Evolutionary conservation across 2,329 filamentous ascomycete genomes (phyloP).

Genomic region (Geosmithia morbida): DNA sequence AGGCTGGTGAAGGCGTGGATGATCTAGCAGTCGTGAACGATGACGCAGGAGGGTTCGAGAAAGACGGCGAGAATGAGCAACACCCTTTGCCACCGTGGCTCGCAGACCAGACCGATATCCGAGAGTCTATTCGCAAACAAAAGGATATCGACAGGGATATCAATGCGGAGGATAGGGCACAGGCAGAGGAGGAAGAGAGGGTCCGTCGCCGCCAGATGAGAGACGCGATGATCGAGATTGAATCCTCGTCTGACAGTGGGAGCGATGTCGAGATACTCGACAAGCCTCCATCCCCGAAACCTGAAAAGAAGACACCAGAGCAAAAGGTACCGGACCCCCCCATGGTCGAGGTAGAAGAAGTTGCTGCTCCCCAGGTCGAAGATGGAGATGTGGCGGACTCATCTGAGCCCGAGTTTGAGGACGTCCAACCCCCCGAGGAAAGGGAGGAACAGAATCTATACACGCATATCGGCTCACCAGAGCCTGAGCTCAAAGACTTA

Average conservation of each 20-base stretch:
- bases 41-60: slow-evolving; percentile 16
- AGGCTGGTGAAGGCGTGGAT: slow-evolving; percentile 15
- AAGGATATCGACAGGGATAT: slow-evolving; percentile 41
- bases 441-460: background rate
- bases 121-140: slow-evolving; percentile 45
- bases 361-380: background rate
- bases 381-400: background rate
- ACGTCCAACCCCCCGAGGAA: background rate
- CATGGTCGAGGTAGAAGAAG: background rate
- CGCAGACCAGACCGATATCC: slow-evolving; percentile 49
- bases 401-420: slow-evolving; percentile 1
- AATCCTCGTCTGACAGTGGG: slow-evolving; percentile 43
- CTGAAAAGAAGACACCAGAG: background rate
- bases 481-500: slow-evolving; percentile 20
- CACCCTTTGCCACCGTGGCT: slow-evolving; percentile 69
- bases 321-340: background rate
- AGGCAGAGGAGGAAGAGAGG: slow-evolving; percentile 40
- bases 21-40: slow-evolving; percentile 2
- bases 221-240: slow-evolving; percentile 44
- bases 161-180: slow-evolving; percentile 47
- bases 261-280: slow-evolving; percentile 45
- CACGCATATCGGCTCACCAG: slow-evolving; percentile 4
- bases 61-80: slow-evolving; percentile 24
- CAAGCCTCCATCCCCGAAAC: slow-evolving; percentile 18
- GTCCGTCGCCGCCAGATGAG: slow-evolving; percentile 25